phyloP scores from a whole-genome alignment of 2,329 filamentous ascomycete species.

The Aspergillus pseudotamarii region DNA sequence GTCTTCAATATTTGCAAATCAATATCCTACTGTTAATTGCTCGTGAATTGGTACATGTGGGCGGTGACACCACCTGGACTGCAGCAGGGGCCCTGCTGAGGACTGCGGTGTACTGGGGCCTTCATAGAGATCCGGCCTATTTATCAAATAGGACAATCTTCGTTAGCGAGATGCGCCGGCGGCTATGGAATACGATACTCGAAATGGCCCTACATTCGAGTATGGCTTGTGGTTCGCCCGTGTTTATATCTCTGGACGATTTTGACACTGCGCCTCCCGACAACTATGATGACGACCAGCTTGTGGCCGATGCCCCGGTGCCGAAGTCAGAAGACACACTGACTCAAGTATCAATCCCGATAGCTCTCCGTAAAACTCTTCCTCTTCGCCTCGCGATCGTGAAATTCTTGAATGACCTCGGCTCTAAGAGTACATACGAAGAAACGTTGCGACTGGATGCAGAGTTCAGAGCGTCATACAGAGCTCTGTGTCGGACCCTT shows the following conservation, averaged over 20 bases:
- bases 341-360: slow-evolving; percentile 40
- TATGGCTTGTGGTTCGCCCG: slow-evolving; percentile 38
- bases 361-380: slow-evolving; percentile 41
- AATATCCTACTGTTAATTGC: slow-evolving; percentile 42
- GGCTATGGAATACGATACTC: slow-evolving; percentile 37
- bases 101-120: slow-evolving; percentile 43
- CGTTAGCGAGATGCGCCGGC: slow-evolving; percentile 29
- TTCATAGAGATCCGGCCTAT: slow-evolving; percentile 43
- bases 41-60: slow-evolving; percentile 37
- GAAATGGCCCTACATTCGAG: slow-evolving; percentile 43
- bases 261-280: slow-evolving; percentile 41
- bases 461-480: slow-evolving; percentile 51
- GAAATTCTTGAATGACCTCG: slow-evolving; percentile 31
- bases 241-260: slow-evolving; percentile 37
- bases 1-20: slow-evolving; percentile 55
- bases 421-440: slow-evolving; percentile 24
- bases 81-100: slow-evolving; percentile 41
- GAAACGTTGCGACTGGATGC: slow-evolving; percentile 38
- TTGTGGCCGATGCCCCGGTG: slow-evolving; percentile 29
- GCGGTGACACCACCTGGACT: slow-evolving; percentile 41
- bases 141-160: slow-evolving; percentile 29
- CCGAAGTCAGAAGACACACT: slow-evolving; percentile 30
- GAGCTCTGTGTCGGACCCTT: slow-evolving; percentile 37
- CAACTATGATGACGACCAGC: slow-evolving; percentile 47
- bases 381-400: slow-evolving; percentile 40